Conservation (phyloP, 2,329 filamentous ascomycete genomes). For the Cladosporium sp. region DNA sequence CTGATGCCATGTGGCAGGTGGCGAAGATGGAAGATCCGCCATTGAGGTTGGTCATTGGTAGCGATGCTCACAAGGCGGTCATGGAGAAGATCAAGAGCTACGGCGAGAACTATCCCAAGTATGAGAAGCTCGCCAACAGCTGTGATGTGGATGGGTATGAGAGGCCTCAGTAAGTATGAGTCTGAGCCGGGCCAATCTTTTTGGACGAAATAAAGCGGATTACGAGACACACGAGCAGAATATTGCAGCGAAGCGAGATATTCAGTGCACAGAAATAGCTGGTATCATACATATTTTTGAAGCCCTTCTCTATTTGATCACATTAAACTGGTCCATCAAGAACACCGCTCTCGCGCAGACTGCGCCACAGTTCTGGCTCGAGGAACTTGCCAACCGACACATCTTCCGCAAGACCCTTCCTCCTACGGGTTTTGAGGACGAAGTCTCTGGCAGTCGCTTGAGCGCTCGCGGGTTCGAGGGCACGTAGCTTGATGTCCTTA, state of each 20-base stretch:
- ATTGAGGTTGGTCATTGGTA: constrained; percentile 50
- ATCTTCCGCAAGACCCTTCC: constrained; percentile 93
- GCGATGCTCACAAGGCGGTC: constrained; percentile 49
- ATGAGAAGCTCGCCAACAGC: constrained; percentile 47
- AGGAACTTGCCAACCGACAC: constrained; percentile 94
- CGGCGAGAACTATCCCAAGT: constrained; percentile 46
- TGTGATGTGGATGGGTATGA: constrained; percentile 43
- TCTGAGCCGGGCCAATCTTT: no score
- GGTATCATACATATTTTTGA: constrained; percentile 5
- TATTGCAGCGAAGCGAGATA: no score
- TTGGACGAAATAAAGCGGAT: no score
- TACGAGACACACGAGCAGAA: no score
- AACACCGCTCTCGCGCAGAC: constrained; percentile 10
- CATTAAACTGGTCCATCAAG: constrained; percentile 8
- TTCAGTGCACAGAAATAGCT: not conserved
- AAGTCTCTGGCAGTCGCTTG: constrained; percentile 93
- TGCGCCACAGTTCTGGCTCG: constrained; percentile 79
- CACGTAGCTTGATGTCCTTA: constrained; percentile 73
- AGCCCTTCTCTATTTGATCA: not conserved
- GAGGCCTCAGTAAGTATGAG: not conserved
- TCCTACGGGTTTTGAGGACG: constrained; percentile 86
- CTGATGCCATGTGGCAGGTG: constrained; percentile 50
- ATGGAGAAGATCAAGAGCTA: constrained; percentile 50
- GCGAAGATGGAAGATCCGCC: constrained; percentile 51
- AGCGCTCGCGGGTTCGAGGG: constrained; percentile 80